Evolutionary conservation across 345 rosid species (phyloP).

Genomic region (Eucalyptus globulus): DNA sequence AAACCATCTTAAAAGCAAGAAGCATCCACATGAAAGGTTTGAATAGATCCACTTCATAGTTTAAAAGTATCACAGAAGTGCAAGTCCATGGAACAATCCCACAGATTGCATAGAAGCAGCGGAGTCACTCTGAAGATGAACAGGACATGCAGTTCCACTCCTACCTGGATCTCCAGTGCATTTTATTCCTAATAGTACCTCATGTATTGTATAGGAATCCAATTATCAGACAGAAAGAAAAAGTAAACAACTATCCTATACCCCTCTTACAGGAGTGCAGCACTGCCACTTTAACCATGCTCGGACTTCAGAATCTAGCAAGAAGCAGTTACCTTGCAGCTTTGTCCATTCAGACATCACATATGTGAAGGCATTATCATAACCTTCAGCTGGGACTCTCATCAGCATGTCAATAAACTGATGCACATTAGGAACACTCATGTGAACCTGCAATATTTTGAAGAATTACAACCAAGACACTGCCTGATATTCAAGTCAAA

Average conservation of each 20-base stretch:
- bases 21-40: neutral
- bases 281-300: neutral
- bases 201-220: neutral
- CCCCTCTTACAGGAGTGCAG: neutral
- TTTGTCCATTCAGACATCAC: constrained; percentile 90
- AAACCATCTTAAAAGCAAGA: neutral
- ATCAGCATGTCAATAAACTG: constrained; percentile 68
- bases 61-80: neutral
- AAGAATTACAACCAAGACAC: neutral
- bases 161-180: neutral
- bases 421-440: constrained; percentile 71
- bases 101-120: neutral
- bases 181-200: neutral
- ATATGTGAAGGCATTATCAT: constrained; percentile 55
- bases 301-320: neutral
- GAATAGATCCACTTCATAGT: neutral
- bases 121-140: neutral
- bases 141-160: neutral
- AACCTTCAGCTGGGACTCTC: constrained; percentile 52
- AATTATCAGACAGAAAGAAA: neutral
- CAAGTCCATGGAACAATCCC: neutral
- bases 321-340: constrained; percentile 55
- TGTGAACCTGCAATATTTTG: constrained; percentile 52
- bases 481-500: neutral
- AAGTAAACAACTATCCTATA: neutral